Evolutionary conservation across 2,329 filamentous ascomycete species (phyloP).

Genomic region (Huntiella bhutanensis): DNA sequence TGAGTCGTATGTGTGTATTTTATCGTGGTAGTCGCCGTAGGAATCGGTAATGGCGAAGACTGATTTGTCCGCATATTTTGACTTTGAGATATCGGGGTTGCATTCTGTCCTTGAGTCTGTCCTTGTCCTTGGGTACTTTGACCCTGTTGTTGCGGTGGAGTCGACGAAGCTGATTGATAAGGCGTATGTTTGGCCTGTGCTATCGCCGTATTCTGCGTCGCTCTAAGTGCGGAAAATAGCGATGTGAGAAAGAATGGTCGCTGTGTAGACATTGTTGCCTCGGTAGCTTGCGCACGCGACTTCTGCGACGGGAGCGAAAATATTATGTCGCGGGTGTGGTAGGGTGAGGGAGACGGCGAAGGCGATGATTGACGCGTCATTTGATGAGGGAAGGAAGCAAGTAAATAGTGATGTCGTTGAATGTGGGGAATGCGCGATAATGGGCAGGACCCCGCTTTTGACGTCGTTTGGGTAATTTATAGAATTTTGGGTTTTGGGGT

Average conservation of each 20-base stretch:
- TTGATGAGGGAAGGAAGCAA: not conserved
- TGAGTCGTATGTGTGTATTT: no score
- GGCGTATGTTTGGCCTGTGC: conserved; percentile 19
- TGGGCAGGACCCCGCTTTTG: no score
- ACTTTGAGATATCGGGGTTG: no score
- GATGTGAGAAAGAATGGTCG: conserved; percentile 37
- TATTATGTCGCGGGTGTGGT: not conserved
- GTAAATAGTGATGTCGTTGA: not conserved
- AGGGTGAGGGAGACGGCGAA: not conserved
- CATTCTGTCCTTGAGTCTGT: no score
- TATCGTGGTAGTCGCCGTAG: conserved; percentile 9
- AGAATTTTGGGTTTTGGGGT: no score
- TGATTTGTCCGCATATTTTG: no score
- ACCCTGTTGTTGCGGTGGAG: conserved; percentile 9
- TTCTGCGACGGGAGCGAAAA: not conserved
- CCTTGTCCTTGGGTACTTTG: conserved; percentile 4
- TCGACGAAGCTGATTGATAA: conserved; percentile 13
- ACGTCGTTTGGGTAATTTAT: no score
- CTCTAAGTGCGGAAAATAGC: conserved; percentile 36
- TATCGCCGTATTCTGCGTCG: conserved; percentile 19
- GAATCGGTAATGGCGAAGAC: conserved; percentile 14
- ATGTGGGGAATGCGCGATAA: no score
- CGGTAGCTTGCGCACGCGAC: not conserved
- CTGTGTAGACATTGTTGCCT: conserved; percentile 20
- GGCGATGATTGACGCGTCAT: not conserved